Conservation (phyloP, 2,329 filamentous ascomycete genomes). For the Ophiocordyceps camponoti-floridani region DNA sequence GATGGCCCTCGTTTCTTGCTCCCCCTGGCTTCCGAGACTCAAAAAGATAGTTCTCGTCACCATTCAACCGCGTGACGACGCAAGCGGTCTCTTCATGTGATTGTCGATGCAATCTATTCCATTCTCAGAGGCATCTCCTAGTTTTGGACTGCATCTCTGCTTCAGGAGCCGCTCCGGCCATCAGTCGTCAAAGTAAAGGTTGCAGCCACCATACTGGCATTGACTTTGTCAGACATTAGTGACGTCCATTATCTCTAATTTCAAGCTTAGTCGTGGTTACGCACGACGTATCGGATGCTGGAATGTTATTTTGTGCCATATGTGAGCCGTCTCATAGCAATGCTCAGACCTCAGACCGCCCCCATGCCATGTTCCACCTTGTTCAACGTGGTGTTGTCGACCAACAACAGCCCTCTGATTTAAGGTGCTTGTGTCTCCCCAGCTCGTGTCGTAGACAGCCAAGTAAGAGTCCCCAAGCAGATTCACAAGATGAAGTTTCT, state of each 20-base stretch:
- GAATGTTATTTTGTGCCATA: too few relatives aligned
- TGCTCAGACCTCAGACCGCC: neutral
- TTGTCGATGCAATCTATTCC: neutral
- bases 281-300: too few relatives aligned
- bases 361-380: neutral
- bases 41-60: neutral
- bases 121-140: neutral
- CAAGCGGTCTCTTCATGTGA: neutral
- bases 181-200: too few relatives aligned
- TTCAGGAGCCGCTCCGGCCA: too few relatives aligned
- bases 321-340: too few relatives aligned
- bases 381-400: neutral
- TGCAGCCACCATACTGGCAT: too few relatives aligned
- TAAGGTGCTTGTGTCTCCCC: neutral
- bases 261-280: too few relatives aligned
- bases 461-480: neutral
- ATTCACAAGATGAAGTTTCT: constrained; percentile 30
- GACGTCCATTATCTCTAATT: too few relatives aligned
- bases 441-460: neutral
- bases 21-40: neutral
- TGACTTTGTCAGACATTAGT: too few relatives aligned
- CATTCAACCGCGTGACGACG: neutral
- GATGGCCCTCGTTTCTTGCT: neutral
- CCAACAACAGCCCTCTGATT: neutral
- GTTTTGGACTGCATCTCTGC: neutral